These are phyloP conservation scores for Musa acuminata DNA, from an alignment of 176 grass and related monocot species.

Conservation along the genomic window DNA sequence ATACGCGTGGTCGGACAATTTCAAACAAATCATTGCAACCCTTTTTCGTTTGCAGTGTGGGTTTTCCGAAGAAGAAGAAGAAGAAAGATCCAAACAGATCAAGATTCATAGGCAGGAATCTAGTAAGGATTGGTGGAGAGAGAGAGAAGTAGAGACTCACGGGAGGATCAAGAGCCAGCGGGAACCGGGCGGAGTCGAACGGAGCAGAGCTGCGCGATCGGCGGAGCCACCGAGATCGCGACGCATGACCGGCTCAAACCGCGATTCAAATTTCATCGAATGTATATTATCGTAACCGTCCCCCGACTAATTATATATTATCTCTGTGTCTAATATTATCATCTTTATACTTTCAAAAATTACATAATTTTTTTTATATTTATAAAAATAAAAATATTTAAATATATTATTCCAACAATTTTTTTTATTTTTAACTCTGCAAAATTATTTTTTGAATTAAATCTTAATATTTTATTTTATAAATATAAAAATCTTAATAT, in stretches of 20 bases:
- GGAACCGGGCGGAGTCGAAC: not conserved
- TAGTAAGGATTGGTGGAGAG: not conserved
- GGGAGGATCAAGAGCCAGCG: not conserved
- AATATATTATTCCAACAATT: no score
- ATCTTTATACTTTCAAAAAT: no score
- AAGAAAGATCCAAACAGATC: not conserved
- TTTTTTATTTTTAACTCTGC: no score
- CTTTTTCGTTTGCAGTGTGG: not conserved
- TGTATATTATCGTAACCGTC: no score
- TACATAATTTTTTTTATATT: no score
- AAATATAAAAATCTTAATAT: no score
- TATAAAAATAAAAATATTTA: no score
- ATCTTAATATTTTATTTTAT: no score
- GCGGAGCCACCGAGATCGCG: not conserved
- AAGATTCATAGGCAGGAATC: not conserved
- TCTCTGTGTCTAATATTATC: no score
- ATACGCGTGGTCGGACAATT: not conserved
- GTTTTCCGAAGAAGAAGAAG: not conserved
- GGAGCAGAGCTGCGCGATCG: not conserved
- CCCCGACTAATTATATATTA: no score
- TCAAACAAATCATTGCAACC: not conserved
- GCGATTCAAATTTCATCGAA: no score
- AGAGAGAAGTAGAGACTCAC: not conserved
- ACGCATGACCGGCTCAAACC: not conserved
- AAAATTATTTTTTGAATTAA: no score